A percentile compares a stretch with the other conserved stretches of the same genome.
Evolutionary conservation across 106 monocot genomes (phyloP).

Genomic region (Dactylorhiza incarnata): DNA sequence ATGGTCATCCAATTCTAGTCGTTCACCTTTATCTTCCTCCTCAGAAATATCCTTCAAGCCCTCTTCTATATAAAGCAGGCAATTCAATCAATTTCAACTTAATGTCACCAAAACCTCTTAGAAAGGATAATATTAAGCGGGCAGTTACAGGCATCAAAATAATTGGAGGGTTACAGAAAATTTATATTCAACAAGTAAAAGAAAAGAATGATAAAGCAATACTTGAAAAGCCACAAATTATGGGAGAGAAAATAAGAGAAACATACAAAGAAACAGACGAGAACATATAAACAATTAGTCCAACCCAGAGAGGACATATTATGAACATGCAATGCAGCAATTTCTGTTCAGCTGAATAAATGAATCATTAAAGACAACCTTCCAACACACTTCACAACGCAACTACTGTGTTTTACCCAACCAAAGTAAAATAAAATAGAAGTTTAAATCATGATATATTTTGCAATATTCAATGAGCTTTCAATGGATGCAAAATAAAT

Average conservation of each 20-base stretch:
- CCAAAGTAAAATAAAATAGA: background rate
- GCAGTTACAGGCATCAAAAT: background rate
- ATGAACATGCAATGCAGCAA: background rate
- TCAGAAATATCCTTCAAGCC: constrained; percentile 36
- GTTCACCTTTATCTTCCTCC: constrained; percentile 69
- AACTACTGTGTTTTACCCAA: background rate
- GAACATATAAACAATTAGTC: background rate
- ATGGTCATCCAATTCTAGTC: constrained; percentile 68
- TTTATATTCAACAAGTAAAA: background rate
- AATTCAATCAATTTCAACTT: background rate
- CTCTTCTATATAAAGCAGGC: constrained; percentile 30
- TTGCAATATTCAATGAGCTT: too few species aligned
- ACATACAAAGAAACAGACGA: background rate
- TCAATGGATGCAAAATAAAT: too few species aligned
- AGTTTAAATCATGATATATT: background rate
- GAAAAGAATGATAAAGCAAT: background rate
- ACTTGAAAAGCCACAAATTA: background rate
- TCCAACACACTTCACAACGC: background rate
- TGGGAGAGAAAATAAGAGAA: background rate
- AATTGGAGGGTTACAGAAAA: background rate
- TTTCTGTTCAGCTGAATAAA: background rate
- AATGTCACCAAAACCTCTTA: background rate
- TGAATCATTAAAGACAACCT: background rate
- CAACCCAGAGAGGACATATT: background rate
- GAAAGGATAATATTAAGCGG: constrained; percentile 4